These are phyloP conservation scores for Cystofilobasidium ferigula DNA, from an alignment of 768 basidiomycete species.

Conservation along the genomic window DNA sequence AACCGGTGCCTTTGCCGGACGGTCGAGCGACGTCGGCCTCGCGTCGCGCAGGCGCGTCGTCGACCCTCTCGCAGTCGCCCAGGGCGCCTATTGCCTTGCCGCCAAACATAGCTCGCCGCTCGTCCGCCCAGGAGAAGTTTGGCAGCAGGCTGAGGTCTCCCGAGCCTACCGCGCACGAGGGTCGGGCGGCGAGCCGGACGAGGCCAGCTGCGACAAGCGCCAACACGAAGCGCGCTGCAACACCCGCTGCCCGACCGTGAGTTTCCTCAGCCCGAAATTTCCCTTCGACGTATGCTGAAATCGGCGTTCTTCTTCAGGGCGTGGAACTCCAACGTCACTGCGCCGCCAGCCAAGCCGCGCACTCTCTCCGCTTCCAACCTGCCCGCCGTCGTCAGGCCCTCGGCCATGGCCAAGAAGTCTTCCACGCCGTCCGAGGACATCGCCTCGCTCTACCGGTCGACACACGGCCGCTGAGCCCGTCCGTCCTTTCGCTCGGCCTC, in stretches of 20 bases:
- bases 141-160: constrained; percentile 66
- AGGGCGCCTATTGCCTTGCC: constrained; percentile 28
- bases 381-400: not conserved
- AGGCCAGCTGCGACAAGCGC: not conserved
- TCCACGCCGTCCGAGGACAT: constrained; percentile 8
- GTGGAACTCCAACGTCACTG: constrained; percentile 6
- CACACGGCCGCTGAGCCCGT: not conserved
- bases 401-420: not conserved
- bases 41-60: constrained; percentile 8
- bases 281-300: not conserved
- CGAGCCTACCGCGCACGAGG: constrained; percentile 39
- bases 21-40: constrained; percentile 41
- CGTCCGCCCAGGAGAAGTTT: constrained; percentile 86
- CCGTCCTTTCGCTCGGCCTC: not conserved
- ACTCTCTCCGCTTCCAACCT: not conserved
- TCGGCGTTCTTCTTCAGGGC: constrained; percentile 2
- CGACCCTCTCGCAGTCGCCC: constrained; percentile 22
- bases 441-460: constrained; percentile 1
- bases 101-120: constrained; percentile 46
- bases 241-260: not conserved
- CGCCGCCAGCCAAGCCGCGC: constrained; percentile 3
- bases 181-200: not conserved
- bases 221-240: not conserved
- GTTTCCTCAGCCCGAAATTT: not conserved
- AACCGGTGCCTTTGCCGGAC: constrained; percentile 32